These are phyloP conservation scores for Eustoma russellianum DNA, from an alignment of 257 asterid genomes.

Conservation along the genomic window DNA sequence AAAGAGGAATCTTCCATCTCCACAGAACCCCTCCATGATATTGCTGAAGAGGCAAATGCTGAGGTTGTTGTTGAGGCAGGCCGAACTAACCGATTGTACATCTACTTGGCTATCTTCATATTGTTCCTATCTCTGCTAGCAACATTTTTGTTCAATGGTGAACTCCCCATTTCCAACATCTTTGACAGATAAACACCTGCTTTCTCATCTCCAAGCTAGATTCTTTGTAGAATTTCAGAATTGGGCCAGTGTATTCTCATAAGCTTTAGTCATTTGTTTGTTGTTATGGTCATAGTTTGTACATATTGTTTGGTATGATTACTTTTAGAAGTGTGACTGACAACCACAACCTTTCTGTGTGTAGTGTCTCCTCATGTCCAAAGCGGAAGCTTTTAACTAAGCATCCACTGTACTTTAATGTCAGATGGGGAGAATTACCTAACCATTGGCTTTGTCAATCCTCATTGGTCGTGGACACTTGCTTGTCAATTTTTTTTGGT, in stretches of 20 bases:
- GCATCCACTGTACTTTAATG: too few relatives aligned
- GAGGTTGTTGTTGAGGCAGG: constrained; percentile 15
- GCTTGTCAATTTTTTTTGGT: too few relatives aligned
- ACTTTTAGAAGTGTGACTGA: too few relatives aligned
- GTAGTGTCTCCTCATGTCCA: background rate
- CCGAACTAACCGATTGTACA: constrained; percentile 16
- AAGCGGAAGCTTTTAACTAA: too few relatives aligned
- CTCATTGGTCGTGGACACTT: too few relatives aligned
- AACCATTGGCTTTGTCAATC: too few relatives aligned
- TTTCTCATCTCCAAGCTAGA: background rate
- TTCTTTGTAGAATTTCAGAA: background rate
- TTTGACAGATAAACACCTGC: constrained; percentile 12
- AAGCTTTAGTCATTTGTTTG: too few relatives aligned
- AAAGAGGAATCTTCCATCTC: constrained; percentile 16
- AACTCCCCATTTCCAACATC: constrained; percentile 9
- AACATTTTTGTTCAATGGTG: constrained; percentile 24
- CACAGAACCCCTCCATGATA: constrained; percentile 10
- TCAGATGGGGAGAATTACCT: too few relatives aligned
- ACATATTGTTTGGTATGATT: too few relatives aligned
- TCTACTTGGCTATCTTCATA: constrained; percentile 24
- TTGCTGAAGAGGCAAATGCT: constrained; percentile 16
- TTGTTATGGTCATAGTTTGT: too few relatives aligned
- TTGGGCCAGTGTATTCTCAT: too few relatives aligned
- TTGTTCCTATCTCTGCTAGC: constrained; percentile 39
- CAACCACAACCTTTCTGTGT: too few relatives aligned